Base-by-base conservation (phyloP, 2,329 filamentous ascomycete genomes). In the Cytospora piceae region DNA sequence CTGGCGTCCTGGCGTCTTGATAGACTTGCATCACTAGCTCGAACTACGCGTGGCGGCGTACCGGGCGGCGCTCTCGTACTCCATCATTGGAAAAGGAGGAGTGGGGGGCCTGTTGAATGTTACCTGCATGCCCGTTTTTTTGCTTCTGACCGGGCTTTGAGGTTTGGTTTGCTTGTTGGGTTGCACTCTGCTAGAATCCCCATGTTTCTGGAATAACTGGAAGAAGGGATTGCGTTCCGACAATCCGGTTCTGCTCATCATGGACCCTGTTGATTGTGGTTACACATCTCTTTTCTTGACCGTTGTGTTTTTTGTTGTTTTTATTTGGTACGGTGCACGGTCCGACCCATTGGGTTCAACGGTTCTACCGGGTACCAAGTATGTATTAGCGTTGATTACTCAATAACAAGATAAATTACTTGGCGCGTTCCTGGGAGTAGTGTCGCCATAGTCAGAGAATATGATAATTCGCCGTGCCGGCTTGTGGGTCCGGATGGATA, bases 1-100 rank as follows among this genome's bases (percentile, higher is more conserved):
- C 27, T 29, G 27, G 27, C 5, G 27, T 29, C 27, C 27, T 5
- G 5, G 42, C 27, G 49, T 42, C 22, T 22, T 51, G 49, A 61
- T 53, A 51, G 46, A 49, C 46, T n/a, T 62, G 60, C 60, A 63
- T 63, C 53, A 63, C 60, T 63, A 63, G 60, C 60, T 39, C 53
- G 39, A 51, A 46, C 39, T 51, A 46, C 14, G 52, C 34, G 20
- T 55, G 52, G 52, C 52, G 52, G 6, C 52, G 37, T 46, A 34
- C 29, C 51, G 52, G 3, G 3, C 27, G 27, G 3, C 27, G 3
- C 27, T 29, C 51, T 46, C 52, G 24, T 46, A 55, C 59, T 39
- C 59, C n/a, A 27, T n/a, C 7, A 49, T 32, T 22, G 46, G 22
- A 14, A 49, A 24, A 20, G 46, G 11, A 14, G 46, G 46, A 12